Conservation (phyloP, 768 basidiomycete genomes). For the Tubosaeta brunneosetosa region DNA sequence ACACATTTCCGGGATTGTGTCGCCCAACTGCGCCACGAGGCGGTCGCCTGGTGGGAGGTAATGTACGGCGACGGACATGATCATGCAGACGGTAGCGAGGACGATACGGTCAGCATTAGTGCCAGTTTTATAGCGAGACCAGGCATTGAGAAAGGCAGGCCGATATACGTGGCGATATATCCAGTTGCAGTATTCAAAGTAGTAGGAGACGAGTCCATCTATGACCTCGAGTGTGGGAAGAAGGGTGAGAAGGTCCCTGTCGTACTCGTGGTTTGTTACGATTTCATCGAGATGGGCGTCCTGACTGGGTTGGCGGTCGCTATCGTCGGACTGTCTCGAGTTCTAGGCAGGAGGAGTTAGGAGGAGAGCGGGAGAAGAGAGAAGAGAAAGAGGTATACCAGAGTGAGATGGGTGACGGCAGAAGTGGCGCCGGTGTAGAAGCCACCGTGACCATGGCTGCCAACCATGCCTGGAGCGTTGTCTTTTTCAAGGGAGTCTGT, state of each 20-base stretch:
- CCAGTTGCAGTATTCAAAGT: slow-evolving; percentile 88
- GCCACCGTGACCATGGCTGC: slow-evolving; percentile 60
- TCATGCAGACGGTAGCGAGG: slow-evolving; percentile 66
- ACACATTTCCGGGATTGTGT: slow-evolving; percentile 57
- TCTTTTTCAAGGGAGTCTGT: slow-evolving; percentile 44
- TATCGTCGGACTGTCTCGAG: slow-evolving; percentile 48
- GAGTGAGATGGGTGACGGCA: slow-evolving; percentile 61
- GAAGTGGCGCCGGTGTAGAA: slow-evolving; percentile 80
- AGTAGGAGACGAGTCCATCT: slow-evolving; percentile 68
- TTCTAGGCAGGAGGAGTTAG: slow-evolving; percentile 30
- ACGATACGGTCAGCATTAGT: slow-evolving; percentile 60
- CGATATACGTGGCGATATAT: slow-evolving; percentile 77
- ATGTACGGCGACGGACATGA: slow-evolving; percentile 69
- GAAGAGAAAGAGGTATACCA: slow-evolving; percentile 36
- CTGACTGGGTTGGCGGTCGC: slow-evolving; percentile 48
- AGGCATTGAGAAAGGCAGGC: slow-evolving; percentile 53
- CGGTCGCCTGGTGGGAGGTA: slow-evolving; percentile 66
- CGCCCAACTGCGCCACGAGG: slow-evolving; percentile 49
- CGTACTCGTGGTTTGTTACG: slow-evolving; percentile 49
- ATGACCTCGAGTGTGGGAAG: slow-evolving; percentile 65
- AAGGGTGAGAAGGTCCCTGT: slow-evolving; percentile 64
- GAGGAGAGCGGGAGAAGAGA: slow-evolving; percentile 13
- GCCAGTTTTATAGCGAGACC: slow-evolving; percentile 72
- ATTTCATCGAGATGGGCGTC: slow-evolving; percentile 41
- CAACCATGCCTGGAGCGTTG: slow-evolving; percentile 59